Percentiles rank a stretch among this genome's conserved stretches.
phyloP scores from a whole-genome alignment of 2,329 filamentous ascomycete species.

The Daldinia sp. region DNA sequence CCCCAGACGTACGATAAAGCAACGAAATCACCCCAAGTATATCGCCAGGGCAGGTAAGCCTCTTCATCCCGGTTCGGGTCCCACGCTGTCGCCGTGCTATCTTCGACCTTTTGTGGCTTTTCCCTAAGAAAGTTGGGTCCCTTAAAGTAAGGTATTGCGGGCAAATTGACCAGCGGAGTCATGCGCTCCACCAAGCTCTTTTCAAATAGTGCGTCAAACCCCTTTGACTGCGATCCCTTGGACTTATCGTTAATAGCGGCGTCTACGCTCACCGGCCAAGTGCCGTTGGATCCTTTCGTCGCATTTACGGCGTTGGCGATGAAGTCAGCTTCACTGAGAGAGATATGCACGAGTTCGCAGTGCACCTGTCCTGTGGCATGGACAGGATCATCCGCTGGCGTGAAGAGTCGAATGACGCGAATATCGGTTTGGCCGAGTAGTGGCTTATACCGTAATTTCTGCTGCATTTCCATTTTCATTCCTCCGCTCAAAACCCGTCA shows the following conservation, averaged over 20 bases:
- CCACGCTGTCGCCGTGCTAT: conserved; percentile 10
- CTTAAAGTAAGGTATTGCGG: conserved; percentile 1
- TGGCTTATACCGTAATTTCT: not conserved
- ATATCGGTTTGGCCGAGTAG: conserved; percentile 3
- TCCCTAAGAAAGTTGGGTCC: conserved; percentile 1
- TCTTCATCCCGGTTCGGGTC: conserved; percentile 13
- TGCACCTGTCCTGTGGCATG: conserved; percentile 12
- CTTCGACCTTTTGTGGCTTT: not conserved
- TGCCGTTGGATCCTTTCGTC: conserved; percentile 13
- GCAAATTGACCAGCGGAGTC: not conserved
- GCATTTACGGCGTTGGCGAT: not conserved
- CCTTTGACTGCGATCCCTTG: conserved; percentile 1
- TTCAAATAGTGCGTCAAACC: conserved; percentile 8
- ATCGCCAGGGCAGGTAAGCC: conserved; percentile 10
- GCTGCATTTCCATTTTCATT: not conserved
- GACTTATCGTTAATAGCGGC: not conserved
- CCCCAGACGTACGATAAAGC: conserved; percentile 24
- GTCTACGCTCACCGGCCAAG: conserved; percentile 14
- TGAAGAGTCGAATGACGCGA: conserved; percentile 15
- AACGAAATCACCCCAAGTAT: conserved; percentile 22
- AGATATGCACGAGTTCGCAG: not conserved
- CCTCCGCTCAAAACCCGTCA: not conserved
- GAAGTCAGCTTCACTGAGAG: conserved; percentile 2
- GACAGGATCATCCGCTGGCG: conserved; percentile 12
- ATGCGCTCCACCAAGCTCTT: conserved; percentile 5